phyloP scores from a whole-genome alignment of 345 rosid species.

The Salix brachista region DNA sequence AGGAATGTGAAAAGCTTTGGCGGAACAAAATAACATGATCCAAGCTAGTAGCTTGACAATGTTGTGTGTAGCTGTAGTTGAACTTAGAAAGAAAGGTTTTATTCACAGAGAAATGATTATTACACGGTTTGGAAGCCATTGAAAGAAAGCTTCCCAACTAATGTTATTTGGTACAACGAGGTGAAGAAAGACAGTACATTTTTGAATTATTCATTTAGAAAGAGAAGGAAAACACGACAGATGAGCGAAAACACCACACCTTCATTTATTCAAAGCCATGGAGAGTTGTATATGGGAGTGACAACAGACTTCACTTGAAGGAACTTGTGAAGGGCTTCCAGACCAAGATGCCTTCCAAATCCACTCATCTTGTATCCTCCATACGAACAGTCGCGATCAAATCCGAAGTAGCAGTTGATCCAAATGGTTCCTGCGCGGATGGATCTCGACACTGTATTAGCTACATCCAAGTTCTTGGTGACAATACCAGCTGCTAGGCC shows the following conservation, averaged over 20 bases:
- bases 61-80: no score
- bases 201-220: no score
- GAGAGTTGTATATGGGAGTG: slow-evolving; percentile 62
- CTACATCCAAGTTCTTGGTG: slow-evolving; percentile 54
- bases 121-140: no score
- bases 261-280: slow-evolving; percentile 46
- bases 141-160: no score
- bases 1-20: slow-evolving; percentile 53
- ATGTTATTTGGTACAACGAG: no score
- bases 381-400: slow-evolving; percentile 53
- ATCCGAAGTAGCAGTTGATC: slow-evolving; percentile 68
- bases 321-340: slow-evolving; percentile 56
- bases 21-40: slow-evolving; percentile 6
- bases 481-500: slow-evolving; percentile 80
- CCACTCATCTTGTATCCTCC: slow-evolving; percentile 83
- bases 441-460: slow-evolving; percentile 69
- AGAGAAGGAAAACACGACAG: no score
- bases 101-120: no score
- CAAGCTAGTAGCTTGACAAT: no score
- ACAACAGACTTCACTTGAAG: slow-evolving; percentile 61
- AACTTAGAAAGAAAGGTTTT: no score
- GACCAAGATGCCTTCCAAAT: slow-evolving; percentile 55
- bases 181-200: no score
- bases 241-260: no score
- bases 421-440: slow-evolving; percentile 58